Evolutionary conservation across 345 rosid genomes (phyloP), one percentile per base, ranked within the genome.

Genomic region (Pseudoturritis turrita): DNA sequence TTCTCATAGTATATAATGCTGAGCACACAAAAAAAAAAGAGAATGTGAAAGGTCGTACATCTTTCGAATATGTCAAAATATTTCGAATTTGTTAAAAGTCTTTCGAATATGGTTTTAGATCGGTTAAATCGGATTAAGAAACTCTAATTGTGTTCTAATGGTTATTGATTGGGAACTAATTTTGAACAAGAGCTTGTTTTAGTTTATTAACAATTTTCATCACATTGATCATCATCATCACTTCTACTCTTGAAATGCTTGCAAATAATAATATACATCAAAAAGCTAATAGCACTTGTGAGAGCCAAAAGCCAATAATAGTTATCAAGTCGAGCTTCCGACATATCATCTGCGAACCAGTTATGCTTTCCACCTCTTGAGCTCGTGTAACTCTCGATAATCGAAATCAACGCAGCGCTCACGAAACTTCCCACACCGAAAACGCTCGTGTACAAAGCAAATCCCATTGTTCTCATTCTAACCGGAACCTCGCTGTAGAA

Each of bases 291-390:
- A 0, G 83, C 70, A 74, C 96, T 89, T 36, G 82, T 75, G 4
- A 80, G 4, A 4, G 93, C 86, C 47, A 95, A 71, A 57, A 95
- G 78, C 96, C 97, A 91, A 71, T 95, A 91, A 63, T 82, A 89
- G 10, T 79, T 85, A 78, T 95, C 92, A 1, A 95, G 78, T 15
- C 88, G 70, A 18, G 95, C 90, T 77, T 95, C 81, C 25, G 84
- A 83, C 99, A 95, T 95, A 83, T 95, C 84, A 81, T 95, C 97
- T 0, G 82, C 74, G 75, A 95, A 95, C 99, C 97, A 95, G 82
- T 86, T 81, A 54, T 80, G 60, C 25, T 77, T 71, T 10, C 79
- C 72, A 37, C 80, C 86, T 25, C 56, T 65, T 23, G 82, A 74
- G 5, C 77, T 75, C 2, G 91, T 71, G 53, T 72, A 62, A 14